Conservation (phyloP, 495 filamentous ascomycete species). For the Neurospora intermedia region DNA sequence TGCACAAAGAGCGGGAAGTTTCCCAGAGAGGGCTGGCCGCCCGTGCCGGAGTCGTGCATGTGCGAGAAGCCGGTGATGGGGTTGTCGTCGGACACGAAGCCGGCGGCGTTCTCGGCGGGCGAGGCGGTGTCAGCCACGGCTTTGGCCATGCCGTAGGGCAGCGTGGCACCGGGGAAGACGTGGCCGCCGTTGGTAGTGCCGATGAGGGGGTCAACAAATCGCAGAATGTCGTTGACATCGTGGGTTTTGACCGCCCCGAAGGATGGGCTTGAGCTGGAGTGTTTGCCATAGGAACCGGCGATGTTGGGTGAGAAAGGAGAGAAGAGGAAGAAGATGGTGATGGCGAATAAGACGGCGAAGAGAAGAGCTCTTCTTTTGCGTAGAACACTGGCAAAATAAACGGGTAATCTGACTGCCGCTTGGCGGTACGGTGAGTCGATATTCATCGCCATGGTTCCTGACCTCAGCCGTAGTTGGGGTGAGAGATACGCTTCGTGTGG, state of each 20-base stretch:
- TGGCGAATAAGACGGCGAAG: slow-evolving; percentile 18
- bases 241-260: not conserved
- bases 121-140: slow-evolving; percentile 51
- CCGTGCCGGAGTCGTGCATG: slow-evolving; percentile 56
- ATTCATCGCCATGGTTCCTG: not conserved
- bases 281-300: slow-evolving; percentile 5
- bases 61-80: slow-evolving; percentile 44
- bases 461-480: not conserved
- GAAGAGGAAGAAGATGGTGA: slow-evolving; percentile 16
- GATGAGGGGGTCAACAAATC: slow-evolving; percentile 45
- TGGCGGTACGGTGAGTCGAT: slow-evolving; percentile 12
- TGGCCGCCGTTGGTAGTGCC: slow-evolving; percentile 55
- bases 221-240: slow-evolving; percentile 22
- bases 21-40: slow-evolving; percentile 54
- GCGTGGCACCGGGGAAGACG: slow-evolving; percentile 61
- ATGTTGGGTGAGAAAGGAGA: slow-evolving; percentile 18
- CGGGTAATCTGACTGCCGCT: slow-evolving; percentile 12
- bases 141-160: slow-evolving; percentile 65
- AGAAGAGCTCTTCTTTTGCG: slow-evolving; percentile 26
- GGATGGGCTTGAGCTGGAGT: not conserved
- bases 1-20: slow-evolving; percentile 69
- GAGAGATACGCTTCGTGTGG: not conserved
- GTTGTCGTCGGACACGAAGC: slow-evolving; percentile 51
- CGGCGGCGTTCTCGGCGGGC: slow-evolving; percentile 51
- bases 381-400: slow-evolving; percentile 24